Conservation (phyloP, 192 early-diverging fungal species). For the Spinellus fusiger region DNA sequence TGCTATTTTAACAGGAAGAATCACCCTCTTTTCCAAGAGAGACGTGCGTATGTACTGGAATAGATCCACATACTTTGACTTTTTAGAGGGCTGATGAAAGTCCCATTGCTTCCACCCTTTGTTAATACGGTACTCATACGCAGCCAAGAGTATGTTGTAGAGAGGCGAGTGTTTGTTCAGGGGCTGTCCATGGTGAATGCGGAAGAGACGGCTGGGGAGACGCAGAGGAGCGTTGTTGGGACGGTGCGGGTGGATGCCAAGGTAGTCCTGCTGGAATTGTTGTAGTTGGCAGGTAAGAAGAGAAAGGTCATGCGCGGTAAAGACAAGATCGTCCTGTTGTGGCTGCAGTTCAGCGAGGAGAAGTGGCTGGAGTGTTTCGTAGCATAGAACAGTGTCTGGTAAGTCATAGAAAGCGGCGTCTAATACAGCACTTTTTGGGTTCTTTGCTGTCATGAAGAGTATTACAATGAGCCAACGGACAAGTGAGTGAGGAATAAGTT, state of each 20-base stretch:
- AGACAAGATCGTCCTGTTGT: constrained; percentile 11
- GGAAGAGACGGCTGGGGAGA: constrained; percentile 46
- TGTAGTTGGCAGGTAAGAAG: constrained; percentile 37
- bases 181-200: constrained; percentile 14
- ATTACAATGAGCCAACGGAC: no score
- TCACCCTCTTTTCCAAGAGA: constrained; percentile 16
- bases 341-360: constrained; percentile 34
- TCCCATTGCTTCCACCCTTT: constrained; percentile 42
- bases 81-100: constrained; percentile 26
- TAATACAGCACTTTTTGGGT: constrained; percentile 18
- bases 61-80: constrained; percentile 30
- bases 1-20: constrained; percentile 36
- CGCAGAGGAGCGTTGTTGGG: constrained; percentile 15
- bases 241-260: constrained; percentile 27
- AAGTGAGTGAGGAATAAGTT: no score
- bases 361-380: constrained; percentile 29
- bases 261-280: constrained; percentile 47
- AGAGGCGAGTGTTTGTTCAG: constrained; percentile 21
- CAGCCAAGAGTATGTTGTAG: constrained; percentile 38
- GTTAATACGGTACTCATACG: constrained; percentile 35
- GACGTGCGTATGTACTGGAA: constrained; percentile 29
- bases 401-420: constrained; percentile 34
- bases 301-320: constrained; percentile 39
- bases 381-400: constrained; percentile 32
- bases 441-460: constrained; percentile 17